phyloP scores from a whole-genome alignment of 805 yeast genomes.

The Metschnikowia cerradonensis region DNA sequence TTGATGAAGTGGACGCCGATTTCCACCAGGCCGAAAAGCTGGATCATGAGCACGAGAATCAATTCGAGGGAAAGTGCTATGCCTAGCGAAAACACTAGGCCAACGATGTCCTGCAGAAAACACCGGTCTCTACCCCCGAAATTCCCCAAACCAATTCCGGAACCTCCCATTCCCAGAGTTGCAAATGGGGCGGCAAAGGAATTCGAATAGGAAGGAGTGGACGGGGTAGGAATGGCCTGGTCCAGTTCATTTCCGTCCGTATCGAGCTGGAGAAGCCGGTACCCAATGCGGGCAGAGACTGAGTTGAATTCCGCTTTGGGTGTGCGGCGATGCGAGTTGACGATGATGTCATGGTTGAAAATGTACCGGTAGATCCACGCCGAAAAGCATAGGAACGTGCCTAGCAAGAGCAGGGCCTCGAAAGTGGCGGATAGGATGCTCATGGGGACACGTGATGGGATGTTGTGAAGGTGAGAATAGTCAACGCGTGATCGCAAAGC shows the following conservation, averaged over 20 bases:
- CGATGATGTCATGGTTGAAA: conserved; percentile 25
- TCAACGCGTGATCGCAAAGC: neutral
- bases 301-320: conserved; percentile 25
- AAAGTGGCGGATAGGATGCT: neutral
- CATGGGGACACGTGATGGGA: conserved; percentile 1
- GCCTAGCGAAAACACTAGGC: conserved; percentile 27
- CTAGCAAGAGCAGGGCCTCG: conserved; percentile 14
- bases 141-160: no score
- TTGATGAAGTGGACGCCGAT: conserved; percentile 32
- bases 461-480: neutral
- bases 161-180: no score
- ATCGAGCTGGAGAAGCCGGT: conserved; percentile 16
- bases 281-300: conserved; percentile 16
- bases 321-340: conserved; percentile 19
- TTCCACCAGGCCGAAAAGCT: conserved; percentile 23
- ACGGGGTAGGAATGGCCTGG: no score
- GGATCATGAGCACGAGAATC: conserved; percentile 34
- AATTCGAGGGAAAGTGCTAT: conserved; percentile 30
- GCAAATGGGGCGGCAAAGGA: no score
- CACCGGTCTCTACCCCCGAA: neutral
- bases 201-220: no score
- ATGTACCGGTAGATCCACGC: conserved; percentile 21
- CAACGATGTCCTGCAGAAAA: conserved; percentile 13
- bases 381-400: conserved; percentile 12
- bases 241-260: conserved; percentile 14